phyloP scores from a whole-genome alignment of 306 rosid species.

The Dryas alaskensis region DNA sequence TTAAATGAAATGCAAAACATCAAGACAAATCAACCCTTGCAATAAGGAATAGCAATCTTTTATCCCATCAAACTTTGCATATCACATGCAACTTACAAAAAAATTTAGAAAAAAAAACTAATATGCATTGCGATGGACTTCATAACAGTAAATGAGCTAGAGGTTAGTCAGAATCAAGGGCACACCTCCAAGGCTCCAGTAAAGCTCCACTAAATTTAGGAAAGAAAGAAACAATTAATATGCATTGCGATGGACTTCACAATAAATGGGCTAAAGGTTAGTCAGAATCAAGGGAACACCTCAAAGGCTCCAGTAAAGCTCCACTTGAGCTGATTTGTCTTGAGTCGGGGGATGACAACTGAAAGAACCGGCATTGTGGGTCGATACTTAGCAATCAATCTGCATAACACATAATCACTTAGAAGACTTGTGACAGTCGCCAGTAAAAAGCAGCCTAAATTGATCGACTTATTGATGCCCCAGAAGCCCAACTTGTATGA shows the following conservation, averaged over 20 bases:
- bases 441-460: conserved; percentile 11
- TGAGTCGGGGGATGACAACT: conserved; percentile 76
- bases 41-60: background rate
- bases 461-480: conserved; percentile 7
- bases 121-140: background rate
- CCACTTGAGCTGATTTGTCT: conserved; percentile 83
- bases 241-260: background rate
- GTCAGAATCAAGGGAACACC: conserved; percentile 32
- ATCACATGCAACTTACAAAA: background rate
- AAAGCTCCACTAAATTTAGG: conserved; percentile 63
- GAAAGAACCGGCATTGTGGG: conserved; percentile 96
- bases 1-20: background rate
- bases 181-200: conserved; percentile 93
- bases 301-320: conserved; percentile 96
- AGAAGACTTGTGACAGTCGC: background rate
- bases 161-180: conserved; percentile 22
- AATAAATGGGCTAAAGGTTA: conserved; percentile 6
- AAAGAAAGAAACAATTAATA: background rate
- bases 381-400: conserved; percentile 89
- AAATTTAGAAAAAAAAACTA: background rate
- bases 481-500: background rate
- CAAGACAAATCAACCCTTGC: background rate
- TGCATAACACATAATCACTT: conserved; percentile 34
- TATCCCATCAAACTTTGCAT: background rate
- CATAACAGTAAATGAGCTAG: conserved; percentile 1